Evolutionary conservation across 1,284 basidiomycete species (phyloP).

Genomic region (Austroboletus niveus): DNA sequence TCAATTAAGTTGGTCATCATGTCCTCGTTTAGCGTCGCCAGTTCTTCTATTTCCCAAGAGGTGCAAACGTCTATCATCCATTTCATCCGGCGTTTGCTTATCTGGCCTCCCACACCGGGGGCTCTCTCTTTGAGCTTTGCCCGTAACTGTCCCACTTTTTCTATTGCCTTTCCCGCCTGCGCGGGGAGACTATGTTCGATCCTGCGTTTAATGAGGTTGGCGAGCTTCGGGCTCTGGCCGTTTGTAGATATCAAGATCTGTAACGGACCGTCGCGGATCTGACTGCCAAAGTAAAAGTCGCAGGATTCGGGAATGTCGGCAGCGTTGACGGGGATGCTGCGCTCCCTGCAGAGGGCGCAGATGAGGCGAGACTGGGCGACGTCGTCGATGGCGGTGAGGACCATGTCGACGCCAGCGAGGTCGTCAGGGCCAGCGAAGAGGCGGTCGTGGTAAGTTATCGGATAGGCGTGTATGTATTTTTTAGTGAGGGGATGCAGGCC

Average conservation of each 20-base stretch:
- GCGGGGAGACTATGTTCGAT: slow-evolving; percentile 73
- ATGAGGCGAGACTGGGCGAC: slow-evolving; percentile 70
- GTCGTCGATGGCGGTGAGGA: slow-evolving; percentile 93
- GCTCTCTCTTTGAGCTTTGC: slow-evolving; percentile 67
- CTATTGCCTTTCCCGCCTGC: slow-evolving; percentile 77
- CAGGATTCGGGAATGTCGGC: slow-evolving; percentile 95
- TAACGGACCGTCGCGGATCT: slow-evolving; percentile 87
- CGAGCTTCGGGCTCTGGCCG: slow-evolving; percentile 90
- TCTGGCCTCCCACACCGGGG: slow-evolving; percentile 72
- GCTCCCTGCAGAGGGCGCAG: slow-evolving; percentile 66
- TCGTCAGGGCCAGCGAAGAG: slow-evolving; percentile 59
- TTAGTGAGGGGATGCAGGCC: slow-evolving; percentile 63
- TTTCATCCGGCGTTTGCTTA: slow-evolving; percentile 80
- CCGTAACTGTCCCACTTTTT: slow-evolving; percentile 75
- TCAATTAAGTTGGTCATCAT: slow-evolving; percentile 60
- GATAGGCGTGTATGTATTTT: slow-evolving; percentile 50
- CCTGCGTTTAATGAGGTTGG: slow-evolving; percentile 75
- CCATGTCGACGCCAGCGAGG: slow-evolving; percentile 77
- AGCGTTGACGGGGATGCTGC: slow-evolving; percentile 87
- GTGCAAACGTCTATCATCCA: slow-evolving; percentile 96
- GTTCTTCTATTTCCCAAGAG: slow-evolving; percentile 77
- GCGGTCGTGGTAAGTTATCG: slow-evolving; percentile 73
- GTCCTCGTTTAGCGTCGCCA: slow-evolving; percentile 62
- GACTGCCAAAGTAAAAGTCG: slow-evolving; percentile 98
- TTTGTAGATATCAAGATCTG: slow-evolving; percentile 97